phyloP scores from a whole-genome alignment of 768 basidiomycete species.

The Lactarius psammicola region DNA sequence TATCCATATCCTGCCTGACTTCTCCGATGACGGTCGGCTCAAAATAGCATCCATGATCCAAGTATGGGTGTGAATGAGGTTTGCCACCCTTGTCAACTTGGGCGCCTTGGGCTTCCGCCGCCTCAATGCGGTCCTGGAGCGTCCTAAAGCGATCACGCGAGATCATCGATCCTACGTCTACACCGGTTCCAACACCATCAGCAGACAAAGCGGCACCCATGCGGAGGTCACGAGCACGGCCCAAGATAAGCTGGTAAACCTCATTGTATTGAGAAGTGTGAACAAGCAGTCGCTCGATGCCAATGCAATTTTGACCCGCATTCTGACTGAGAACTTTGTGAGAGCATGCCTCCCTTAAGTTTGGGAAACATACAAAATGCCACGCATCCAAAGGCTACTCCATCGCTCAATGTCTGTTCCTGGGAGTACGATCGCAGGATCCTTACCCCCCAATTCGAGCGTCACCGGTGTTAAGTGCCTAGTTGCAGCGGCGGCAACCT shows the following conservation, averaged over 20 bases:
- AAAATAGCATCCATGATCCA: slow-evolving; percentile 79
- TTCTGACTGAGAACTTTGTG: slow-evolving; percentile 63
- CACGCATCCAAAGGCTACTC: slow-evolving; percentile 83
- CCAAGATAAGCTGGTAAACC: slow-evolving; percentile 61
- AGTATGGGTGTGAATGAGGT: slow-evolving; percentile 61
- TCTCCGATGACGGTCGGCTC: slow-evolving; percentile 82
- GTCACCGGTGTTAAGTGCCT: slow-evolving; percentile 88
- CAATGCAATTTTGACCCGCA: slow-evolving; percentile 95
- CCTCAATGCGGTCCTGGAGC: slow-evolving; percentile 63
- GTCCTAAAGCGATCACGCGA: slow-evolving; percentile 45
- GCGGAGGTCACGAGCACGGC: slow-evolving; percentile 69
- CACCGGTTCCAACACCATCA: slow-evolving; percentile 66
- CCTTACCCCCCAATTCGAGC: slow-evolving; percentile 93
- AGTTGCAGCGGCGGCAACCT: slow-evolving; percentile 84
- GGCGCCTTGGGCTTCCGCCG: slow-evolving; percentile 71
- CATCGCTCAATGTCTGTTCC: slow-evolving; percentile 80
- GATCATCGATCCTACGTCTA: slow-evolving; percentile 73
- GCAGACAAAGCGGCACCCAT: slow-evolving; percentile 71
- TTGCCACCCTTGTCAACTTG: slow-evolving; percentile 60
- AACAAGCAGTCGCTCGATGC: slow-evolving; percentile 90
- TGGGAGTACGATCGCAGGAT: slow-evolving; percentile 87
- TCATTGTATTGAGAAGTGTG: slow-evolving; percentile 75
- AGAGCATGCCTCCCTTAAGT: background rate
- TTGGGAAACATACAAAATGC: slow-evolving; percentile 69
- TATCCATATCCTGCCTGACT: slow-evolving; percentile 65